A percentile compares a stretch with the other conserved stretches of the same genome.
These are phyloP conservation scores for Chernovozyma aurita DNA, from an alignment of 1,139 yeast genomes.

Conservation along the genomic window DNA sequence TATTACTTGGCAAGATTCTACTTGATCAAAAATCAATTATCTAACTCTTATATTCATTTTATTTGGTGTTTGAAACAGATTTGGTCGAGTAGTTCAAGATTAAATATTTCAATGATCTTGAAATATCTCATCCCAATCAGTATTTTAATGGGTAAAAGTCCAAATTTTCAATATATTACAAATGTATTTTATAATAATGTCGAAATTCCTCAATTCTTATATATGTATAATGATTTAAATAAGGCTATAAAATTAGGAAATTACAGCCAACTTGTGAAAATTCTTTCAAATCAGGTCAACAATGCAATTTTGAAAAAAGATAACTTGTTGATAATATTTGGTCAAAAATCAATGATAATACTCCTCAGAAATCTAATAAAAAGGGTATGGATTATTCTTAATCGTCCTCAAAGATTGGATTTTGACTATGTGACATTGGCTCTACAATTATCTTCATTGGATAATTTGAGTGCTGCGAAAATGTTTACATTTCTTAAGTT, in stretches of 20 bases:
- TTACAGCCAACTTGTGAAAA: constrained; percentile 25
- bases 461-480: constrained; percentile 2
- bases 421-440: constrained; percentile 25
- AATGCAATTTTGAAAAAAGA: constrained; percentile 22
- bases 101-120: constrained; percentile 37
- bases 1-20: constrained; percentile 66
- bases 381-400: constrained; percentile 29
- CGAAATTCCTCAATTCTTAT: constrained; percentile 24
- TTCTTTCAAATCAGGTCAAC: constrained; percentile 16
- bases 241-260: constrained; percentile 37
- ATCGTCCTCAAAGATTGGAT: constrained; percentile 23
- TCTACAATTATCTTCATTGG: constrained; percentile 11
- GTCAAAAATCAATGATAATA: constrained; percentile 39
- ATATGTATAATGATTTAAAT: constrained; percentile 34
- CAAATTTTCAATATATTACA: constrained; percentile 28
- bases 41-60: constrained; percentile 54
- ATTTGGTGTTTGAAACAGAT: constrained; percentile 49
- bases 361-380: constrained; percentile 43
- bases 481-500: constrained; percentile 9
- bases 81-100: not conserved
- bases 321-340: constrained; percentile 29
- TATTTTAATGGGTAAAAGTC: constrained; percentile 48
- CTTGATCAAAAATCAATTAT: constrained; percentile 54
- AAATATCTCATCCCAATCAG: constrained; percentile 55
- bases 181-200: constrained; percentile 15